Evolutionary conservation across 2,329 filamentous ascomycete species (phyloP).

Genomic region (Beauveria varroae): DNA sequence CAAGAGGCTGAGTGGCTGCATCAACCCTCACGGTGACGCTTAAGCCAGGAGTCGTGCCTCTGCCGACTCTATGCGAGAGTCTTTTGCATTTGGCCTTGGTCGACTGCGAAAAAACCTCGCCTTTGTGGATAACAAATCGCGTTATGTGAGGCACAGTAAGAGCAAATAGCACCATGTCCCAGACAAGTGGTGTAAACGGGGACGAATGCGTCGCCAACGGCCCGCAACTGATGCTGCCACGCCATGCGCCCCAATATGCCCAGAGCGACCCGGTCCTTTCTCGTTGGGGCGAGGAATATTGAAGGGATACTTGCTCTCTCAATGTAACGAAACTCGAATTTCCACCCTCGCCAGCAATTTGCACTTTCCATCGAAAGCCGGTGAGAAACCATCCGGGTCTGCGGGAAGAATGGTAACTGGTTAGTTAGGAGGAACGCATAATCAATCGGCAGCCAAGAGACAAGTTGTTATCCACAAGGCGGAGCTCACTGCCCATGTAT

Average conservation of each 20-base stretch:
- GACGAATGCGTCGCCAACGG: conserved; percentile 2
- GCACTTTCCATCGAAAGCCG: not conserved
- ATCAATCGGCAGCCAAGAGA: not conserved
- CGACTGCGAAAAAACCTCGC: not conserved
- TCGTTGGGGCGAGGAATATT: not conserved
- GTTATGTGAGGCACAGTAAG: not conserved
- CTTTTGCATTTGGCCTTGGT: conserved; percentile 2
- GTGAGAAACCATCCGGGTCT: not conserved
- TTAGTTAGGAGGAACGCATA: not conserved
- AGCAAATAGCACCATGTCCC: not conserved
- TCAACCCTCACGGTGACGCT: not conserved
- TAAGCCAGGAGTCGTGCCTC: not conserved
- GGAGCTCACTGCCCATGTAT: not conserved
- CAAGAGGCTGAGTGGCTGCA: not conserved
- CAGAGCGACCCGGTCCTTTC: not conserved
- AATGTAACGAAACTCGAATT: not conserved
- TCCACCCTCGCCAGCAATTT: not conserved
- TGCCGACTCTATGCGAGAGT: not conserved
- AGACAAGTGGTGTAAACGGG: conserved; percentile 4
- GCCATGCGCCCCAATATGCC: not conserved
- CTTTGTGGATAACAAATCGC: conserved; percentile 8
- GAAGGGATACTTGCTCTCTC: not conserved
- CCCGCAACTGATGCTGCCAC: conserved; percentile 4
- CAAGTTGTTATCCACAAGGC: not conserved
- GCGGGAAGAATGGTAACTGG: not conserved